These are phyloP conservation scores for Sugiyamaella paludigena DNA, from an alignment of 1,139 yeast genomes.

Conservation along the genomic window DNA sequence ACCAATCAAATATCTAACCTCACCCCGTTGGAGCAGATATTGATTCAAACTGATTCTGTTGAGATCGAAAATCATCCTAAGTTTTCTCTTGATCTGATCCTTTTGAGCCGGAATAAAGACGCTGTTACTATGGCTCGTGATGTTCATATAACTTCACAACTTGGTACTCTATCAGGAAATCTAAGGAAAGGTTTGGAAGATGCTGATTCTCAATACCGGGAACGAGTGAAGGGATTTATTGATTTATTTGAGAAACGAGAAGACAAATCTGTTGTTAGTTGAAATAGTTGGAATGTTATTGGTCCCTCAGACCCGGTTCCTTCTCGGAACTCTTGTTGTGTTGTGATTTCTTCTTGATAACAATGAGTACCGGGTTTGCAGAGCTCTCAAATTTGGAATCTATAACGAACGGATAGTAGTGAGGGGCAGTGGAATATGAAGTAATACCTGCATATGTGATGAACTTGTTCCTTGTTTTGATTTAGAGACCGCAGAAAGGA, in stretches of 20 bases:
- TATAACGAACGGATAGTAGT: too few relatives aligned
- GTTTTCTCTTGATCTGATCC: conserved; percentile 12
- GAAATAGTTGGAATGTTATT: too few relatives aligned
- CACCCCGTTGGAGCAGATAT: conserved; percentile 17
- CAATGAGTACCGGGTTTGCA: too few relatives aligned
- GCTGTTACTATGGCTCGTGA: conserved; percentile 19
- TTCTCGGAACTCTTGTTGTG: too few relatives aligned
- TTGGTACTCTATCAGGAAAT: conserved; percentile 11
- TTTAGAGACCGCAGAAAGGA: too few relatives aligned
- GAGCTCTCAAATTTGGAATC: too few relatives aligned
- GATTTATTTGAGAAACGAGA: conserved; percentile 9
- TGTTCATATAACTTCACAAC: conserved; percentile 12
- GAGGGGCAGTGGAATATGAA: too few relatives aligned
- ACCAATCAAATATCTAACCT: conserved; percentile 5
- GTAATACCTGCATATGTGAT: too few relatives aligned
- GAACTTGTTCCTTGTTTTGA: too few relatives aligned
- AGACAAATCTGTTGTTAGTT: neutral
- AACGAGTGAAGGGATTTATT: conserved; percentile 13
- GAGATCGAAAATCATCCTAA: conserved; percentile 11
- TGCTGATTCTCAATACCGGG: conserved; percentile 14
- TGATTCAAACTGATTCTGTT: conserved; percentile 8
- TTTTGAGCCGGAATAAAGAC: conserved; percentile 17
- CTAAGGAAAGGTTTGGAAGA: conserved; percentile 11
- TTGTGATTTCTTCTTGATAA: too few relatives aligned
- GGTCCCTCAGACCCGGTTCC: too few relatives aligned